Conservation (phyloP, 257 asterid genomes). For the Craterostigma plantagineum region DNA sequence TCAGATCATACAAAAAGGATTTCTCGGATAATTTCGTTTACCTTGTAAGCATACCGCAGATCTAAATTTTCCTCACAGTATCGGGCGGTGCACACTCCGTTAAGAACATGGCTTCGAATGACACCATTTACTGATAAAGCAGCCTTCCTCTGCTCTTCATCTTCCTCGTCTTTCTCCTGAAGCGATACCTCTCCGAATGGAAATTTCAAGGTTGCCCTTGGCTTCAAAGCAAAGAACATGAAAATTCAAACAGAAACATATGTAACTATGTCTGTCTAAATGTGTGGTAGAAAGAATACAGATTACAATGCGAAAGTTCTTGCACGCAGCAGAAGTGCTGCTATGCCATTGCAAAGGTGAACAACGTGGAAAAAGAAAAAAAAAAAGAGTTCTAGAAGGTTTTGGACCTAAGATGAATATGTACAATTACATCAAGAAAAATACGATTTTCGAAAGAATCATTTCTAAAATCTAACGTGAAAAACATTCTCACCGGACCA, state of each 20-base stretch:
- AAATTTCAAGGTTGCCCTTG: constrained; percentile 60
- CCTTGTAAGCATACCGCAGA: constrained; percentile 72
- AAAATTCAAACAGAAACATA: too few relatives aligned
- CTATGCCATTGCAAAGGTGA: too few relatives aligned
- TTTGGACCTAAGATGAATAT: too few relatives aligned
- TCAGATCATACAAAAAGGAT: constrained; percentile 4
- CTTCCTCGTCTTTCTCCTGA: constrained; percentile 57
- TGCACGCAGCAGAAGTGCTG: too few relatives aligned
- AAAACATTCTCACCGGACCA: constrained; percentile 43
- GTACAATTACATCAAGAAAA: too few relatives aligned
- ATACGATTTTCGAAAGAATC: not conserved
- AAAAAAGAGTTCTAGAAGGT: too few relatives aligned
- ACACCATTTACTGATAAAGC: constrained; percentile 43
- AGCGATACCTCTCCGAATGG: constrained; percentile 77
- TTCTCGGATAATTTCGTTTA: constrained; percentile 9
- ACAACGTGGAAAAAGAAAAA: too few relatives aligned
- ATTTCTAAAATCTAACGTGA: constrained; percentile 2
- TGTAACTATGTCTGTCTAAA: too few relatives aligned
- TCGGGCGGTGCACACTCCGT: constrained; percentile 66
- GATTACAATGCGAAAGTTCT: too few relatives aligned
- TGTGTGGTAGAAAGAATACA: too few relatives aligned
- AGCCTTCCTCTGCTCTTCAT: constrained; percentile 38
- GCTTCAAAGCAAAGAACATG: constrained; percentile 24
- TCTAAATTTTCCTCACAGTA: constrained; percentile 52
- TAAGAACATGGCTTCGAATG: constrained; percentile 29